Conservation (phyloP, 148 eudicot genomes). For the Spergularia marina region DNA sequence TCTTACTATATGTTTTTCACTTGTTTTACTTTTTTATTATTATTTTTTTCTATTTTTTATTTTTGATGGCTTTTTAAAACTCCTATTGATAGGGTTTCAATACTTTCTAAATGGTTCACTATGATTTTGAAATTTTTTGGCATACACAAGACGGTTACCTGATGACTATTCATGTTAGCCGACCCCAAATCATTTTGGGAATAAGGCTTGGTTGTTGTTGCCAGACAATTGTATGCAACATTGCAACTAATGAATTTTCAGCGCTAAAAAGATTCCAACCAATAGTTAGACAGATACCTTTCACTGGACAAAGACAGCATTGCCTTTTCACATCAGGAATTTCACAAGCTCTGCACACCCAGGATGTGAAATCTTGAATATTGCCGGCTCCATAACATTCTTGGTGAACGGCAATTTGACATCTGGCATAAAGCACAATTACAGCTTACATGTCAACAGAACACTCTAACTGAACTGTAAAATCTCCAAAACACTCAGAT, state of each 20-base stretch:
- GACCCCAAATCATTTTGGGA: too few species aligned
- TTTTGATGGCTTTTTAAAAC: not conserved
- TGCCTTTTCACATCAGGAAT: conserved; percentile 56
- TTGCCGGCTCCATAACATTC: conserved; percentile 85
- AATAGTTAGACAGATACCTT: conserved; percentile 47
- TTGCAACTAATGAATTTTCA: not conserved
- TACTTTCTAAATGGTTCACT: too few species aligned
- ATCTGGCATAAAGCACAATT: conserved; percentile 36
- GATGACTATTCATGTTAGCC: too few species aligned
- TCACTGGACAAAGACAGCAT: conserved; percentile 95
- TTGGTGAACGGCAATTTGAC: conserved; percentile 98
- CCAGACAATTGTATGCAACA: not conserved
- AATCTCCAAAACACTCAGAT: not conserved
- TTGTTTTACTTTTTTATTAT: not conserved
- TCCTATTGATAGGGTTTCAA: too few species aligned
- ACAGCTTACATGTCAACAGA: not conserved
- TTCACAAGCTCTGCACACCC: conserved; percentile 99
- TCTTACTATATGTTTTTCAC: not conserved
- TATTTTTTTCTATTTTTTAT: too few species aligned
- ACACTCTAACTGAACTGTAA: not conserved
- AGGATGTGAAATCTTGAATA: conserved; percentile 69
- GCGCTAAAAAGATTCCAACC: not conserved
- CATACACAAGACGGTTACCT: too few species aligned
- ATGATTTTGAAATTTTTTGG: too few species aligned
- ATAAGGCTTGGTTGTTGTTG: not conserved